Percentiles rank a stretch among this genome's conserved stretches.
phyloP scores from a whole-genome alignment of 2,329 filamentous ascomycete genomes.

The Sporothrix brasiliensis region DNA sequence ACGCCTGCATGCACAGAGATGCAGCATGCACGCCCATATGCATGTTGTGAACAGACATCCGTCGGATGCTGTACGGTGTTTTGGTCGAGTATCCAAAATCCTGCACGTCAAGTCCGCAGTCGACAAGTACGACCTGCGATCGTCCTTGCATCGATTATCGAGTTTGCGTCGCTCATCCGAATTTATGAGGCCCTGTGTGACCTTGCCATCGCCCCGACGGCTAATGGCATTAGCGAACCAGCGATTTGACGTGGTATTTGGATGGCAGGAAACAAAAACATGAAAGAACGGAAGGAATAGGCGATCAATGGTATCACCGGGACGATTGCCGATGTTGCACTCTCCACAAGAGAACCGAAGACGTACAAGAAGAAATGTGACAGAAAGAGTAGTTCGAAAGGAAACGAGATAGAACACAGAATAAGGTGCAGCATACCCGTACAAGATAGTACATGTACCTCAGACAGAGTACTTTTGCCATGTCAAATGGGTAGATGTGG shows the following conservation, averaged over 20 bases:
- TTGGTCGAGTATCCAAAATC: too few relatives aligned
- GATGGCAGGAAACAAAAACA: neutral
- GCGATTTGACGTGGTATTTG: conserved; percentile 9
- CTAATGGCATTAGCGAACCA: conserved; percentile 18
- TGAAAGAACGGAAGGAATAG: neutral
- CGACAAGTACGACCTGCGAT: neutral
- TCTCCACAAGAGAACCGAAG: too few relatives aligned
- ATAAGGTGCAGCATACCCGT: too few relatives aligned
- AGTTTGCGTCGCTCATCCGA: neutral
- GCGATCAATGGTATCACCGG: too few relatives aligned
- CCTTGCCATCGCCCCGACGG: neutral
- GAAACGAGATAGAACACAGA: too few relatives aligned
- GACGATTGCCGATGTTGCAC: too few relatives aligned
- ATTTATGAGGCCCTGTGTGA: neutral
- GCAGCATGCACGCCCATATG: conserved; percentile 1
- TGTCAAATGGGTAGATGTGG: too few relatives aligned
- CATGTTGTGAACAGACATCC: conserved; percentile 8
- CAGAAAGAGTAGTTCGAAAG: too few relatives aligned
- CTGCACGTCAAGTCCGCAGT: neutral
- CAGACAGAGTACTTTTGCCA: too few relatives aligned
- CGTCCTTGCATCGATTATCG: neutral
- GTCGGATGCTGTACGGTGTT: neutral
- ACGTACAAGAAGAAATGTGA: too few relatives aligned
- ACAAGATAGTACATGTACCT: too few relatives aligned
- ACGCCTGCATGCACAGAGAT: neutral